Conservation (phyloP, 768 basidiomycete species). For the Serpula lacrymans region DNA sequence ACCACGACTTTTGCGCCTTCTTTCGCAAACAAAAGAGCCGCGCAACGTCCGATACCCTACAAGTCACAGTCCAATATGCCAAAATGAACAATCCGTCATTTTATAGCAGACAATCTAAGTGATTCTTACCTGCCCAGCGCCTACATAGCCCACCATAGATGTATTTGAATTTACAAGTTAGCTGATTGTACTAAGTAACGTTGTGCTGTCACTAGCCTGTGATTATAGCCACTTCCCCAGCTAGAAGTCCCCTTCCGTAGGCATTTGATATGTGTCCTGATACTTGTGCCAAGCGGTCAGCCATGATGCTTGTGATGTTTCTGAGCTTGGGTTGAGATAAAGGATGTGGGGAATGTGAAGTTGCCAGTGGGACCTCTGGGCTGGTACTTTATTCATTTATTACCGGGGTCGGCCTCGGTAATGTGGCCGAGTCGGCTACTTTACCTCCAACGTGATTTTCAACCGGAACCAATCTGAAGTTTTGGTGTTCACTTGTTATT, state of each 20-base stretch:
- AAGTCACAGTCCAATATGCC: not conserved
- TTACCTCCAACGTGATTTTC: too few relatives aligned
- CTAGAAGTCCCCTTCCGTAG: conserved; percentile 53
- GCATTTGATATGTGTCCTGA: conserved; percentile 63
- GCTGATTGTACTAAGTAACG: not conserved
- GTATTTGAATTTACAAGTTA: conserved; percentile 1
- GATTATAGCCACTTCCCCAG: conserved; percentile 80
- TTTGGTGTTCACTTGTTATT: too few relatives aligned
- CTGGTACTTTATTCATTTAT: too few relatives aligned
- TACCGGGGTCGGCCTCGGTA: too few relatives aligned
- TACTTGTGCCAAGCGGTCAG: conserved; percentile 63
- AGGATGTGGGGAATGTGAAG: not conserved
- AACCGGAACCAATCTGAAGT: too few relatives aligned
- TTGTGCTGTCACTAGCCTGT: conserved; percentile 51
- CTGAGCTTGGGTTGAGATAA: not conserved
- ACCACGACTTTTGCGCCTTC: conserved; percentile 88
- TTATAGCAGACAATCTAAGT: too few relatives aligned
- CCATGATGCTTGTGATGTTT: conserved; percentile 33
- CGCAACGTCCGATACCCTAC: conserved; percentile 76
- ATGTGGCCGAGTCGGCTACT: too few relatives aligned
- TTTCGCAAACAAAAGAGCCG: conserved; percentile 74
- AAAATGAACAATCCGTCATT: too few relatives aligned
- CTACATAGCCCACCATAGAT: conserved; percentile 29
- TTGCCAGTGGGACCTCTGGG: too few relatives aligned
- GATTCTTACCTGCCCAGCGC: conserved; percentile 68